Percentiles rank a stretch among this genome's conserved stretches.
Evolutionary conservation across 1,284 basidiomycete species (phyloP).

Genomic region (Trichosporon ovoides): DNA sequence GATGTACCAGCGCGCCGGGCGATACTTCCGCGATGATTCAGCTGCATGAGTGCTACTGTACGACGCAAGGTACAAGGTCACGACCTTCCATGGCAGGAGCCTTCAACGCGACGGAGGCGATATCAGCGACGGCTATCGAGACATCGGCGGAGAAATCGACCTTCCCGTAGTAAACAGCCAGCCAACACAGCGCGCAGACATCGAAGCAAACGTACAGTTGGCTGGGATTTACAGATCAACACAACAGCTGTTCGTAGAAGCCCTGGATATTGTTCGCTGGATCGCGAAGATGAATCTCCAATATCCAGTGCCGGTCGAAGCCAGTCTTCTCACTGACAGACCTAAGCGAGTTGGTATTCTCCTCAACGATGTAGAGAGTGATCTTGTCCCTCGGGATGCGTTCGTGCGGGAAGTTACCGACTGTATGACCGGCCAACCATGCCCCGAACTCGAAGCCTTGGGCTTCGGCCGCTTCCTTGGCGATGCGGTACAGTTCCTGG

Average conservation of each 20-base stretch:
- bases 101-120: no score
- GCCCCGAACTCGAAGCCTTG: conserved; percentile 17
- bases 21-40: no score
- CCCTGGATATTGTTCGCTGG: conserved; percentile 12
- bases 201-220: background rate
- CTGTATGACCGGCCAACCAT: conserved; percentile 13
- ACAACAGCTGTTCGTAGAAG: conserved; percentile 20
- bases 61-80: no score
- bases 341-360: conserved; percentile 8
- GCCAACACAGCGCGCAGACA: background rate
- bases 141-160: no score
- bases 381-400: conserved; percentile 22
- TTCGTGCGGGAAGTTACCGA: conserved; percentile 20
- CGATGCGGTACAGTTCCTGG: conserved; percentile 16
- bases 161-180: no score
- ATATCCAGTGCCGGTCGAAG: conserved; percentile 17
- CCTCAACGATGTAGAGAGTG: conserved; percentile 17
- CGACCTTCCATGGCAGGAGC: no score
- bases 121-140: no score
- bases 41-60: no score
- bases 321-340: conserved; percentile 11
- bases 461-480: background rate
- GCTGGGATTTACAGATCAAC: background rate
- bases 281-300: conserved; percentile 19
- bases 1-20: no score